Evolutionary conservation across 2,329 filamentous ascomycete genomes (phyloP).

Genomic region (Hypomyces rosellus): DNA sequence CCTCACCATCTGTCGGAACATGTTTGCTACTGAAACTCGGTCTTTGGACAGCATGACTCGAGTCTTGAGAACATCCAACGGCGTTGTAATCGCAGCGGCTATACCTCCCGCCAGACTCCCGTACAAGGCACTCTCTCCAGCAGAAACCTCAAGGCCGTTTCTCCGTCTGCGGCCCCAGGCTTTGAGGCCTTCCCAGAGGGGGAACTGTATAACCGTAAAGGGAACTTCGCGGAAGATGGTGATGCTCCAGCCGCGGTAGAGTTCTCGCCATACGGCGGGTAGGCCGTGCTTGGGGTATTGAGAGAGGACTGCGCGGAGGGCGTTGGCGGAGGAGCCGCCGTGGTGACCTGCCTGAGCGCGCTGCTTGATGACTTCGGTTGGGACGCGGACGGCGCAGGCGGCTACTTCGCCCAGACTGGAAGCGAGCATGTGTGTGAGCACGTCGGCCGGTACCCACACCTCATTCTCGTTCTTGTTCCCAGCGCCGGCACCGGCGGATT

Average conservation of each 20-base stretch:
- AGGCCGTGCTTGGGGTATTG: conserved; percentile 40
- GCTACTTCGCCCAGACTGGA: conserved; percentile 84
- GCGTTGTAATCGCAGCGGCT: conserved; percentile 83
- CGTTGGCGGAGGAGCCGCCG: conserved; percentile 59
- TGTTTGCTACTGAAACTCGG: conserved; percentile 49
- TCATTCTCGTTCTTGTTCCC: conserved; percentile 15
- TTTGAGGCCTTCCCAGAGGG: conserved; percentile 93
- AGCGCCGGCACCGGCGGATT: conserved; percentile 19
- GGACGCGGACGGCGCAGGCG: conserved; percentile 86
- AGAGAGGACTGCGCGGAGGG: conserved; percentile 63
- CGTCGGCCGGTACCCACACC: conserved; percentile 16
- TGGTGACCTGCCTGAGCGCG: conserved; percentile 84
- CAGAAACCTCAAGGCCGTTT: conserved; percentile 47
- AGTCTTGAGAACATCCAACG: conserved; percentile 94
- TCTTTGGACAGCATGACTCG: conserved; percentile 83
- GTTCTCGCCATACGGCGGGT: conserved; percentile 63
- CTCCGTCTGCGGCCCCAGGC: conserved; percentile 50
- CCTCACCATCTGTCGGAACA: conserved; percentile 59
- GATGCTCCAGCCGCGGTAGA: conserved; percentile 88
- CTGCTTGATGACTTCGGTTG: conserved; percentile 96
- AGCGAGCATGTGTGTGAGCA: conserved; percentile 69
- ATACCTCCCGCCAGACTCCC: conserved; percentile 79
- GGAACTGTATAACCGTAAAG: conserved; percentile 96
- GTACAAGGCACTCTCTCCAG: conserved; percentile 74
- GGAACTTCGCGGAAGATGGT: conserved; percentile 95